phyloP scores from a whole-genome alignment of 371 early-diverging fungal species.

The Rhizopus arrhizus region DNA sequence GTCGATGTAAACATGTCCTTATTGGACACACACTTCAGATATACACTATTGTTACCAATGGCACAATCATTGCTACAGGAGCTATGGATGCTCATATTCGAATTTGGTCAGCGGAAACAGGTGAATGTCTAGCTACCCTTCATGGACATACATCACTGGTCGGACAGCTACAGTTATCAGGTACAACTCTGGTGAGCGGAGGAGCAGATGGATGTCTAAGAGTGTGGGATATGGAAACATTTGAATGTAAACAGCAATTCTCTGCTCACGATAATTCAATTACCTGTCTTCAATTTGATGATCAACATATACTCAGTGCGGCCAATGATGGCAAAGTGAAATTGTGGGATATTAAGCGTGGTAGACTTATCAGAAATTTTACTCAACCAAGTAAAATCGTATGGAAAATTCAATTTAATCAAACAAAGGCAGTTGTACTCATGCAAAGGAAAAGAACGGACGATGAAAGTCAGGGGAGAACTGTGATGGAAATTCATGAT shows the following conservation, averaged over 20 bases:
- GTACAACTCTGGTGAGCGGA: conserved; percentile 76
- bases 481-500: conserved; percentile 58
- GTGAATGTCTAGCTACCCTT: conserved; percentile 55
- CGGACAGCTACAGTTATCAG: conserved; percentile 79
- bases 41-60: conserved; percentile 70
- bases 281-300: conserved; percentile 85
- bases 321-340: conserved; percentile 87
- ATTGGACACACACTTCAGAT: conserved; percentile 69
- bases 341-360: conserved; percentile 80
- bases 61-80: conserved; percentile 69
- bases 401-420: conserved; percentile 67
- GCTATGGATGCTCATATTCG: conserved; percentile 75
- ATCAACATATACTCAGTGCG: conserved; percentile 77
- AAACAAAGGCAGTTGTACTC: conserved; percentile 63
- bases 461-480: conserved; percentile 33
- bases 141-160: conserved; percentile 87
- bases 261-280: conserved; percentile 83
- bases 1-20: conserved; percentile 65
- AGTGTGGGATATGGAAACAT: conserved; percentile 81
- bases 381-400: conserved; percentile 62
- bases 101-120: conserved; percentile 70
- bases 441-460: conserved; percentile 50
- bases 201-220: conserved; percentile 86
- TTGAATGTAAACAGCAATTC: conserved; percentile 67
- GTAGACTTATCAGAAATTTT: conserved; percentile 69